These are phyloP conservation scores for Paramecium pentaurelia DNA, from an alignment of 73 alveolate species.

Conservation along the genomic window DNA sequence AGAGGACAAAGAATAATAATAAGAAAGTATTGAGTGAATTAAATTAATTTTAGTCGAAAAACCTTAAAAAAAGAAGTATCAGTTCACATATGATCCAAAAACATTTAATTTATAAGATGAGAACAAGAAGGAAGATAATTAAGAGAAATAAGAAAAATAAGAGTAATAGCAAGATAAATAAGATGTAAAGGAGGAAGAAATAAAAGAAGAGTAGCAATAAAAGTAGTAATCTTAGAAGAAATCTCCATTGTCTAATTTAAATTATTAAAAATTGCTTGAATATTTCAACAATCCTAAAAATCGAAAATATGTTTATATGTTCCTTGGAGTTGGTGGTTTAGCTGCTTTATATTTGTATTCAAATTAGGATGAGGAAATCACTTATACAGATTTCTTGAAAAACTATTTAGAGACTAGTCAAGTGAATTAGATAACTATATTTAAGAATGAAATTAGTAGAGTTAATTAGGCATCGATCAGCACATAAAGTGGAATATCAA, in stretches of 20 bases:
- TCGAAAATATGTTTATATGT: slow-evolving; percentile 21
- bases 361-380: slow-evolving; percentile 20
- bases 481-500: neutral
- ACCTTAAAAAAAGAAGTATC: neutral
- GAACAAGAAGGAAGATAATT: slow-evolving; percentile 15
- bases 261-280: neutral
- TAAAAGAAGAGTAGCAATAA: neutral
- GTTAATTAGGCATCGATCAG: neutral
- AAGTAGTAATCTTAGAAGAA: neutral
- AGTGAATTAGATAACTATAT: neutral
- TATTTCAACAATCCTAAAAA: slow-evolving; percentile 16
- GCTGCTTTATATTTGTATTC: neutral
- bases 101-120: neutral
- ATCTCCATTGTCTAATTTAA: neutral
- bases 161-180: neutral
- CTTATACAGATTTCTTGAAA: slow-evolving; percentile 23
- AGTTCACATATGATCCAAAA: slow-evolving; percentile 40
- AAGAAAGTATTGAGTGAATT: neutral
- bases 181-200: neutral
- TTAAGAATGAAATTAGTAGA: neutral
- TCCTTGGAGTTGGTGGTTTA: neutral
- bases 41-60: neutral
- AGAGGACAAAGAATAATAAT: neutral
- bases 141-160: neutral
- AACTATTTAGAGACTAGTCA: neutral